Base-by-base conservation (phyloP, 2,329 filamentous ascomycete genomes). In the Colletotrichum tofieldiae region DNA sequence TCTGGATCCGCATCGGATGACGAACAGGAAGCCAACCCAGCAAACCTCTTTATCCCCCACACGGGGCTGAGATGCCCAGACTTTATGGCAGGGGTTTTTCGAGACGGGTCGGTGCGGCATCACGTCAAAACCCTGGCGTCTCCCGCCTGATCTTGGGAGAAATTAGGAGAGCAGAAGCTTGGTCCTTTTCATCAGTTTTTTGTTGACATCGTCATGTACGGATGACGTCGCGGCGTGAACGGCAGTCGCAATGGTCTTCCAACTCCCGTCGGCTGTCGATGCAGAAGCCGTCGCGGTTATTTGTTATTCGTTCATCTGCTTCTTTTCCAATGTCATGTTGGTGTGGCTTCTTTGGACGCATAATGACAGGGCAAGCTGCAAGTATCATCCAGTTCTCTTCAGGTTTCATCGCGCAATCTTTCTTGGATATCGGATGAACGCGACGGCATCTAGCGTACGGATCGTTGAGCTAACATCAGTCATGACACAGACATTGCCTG, bases 321-420 rank as follows among this genome's bases (percentile, higher is more conserved):
- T 72, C 23, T 35, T 72, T 9, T 67, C 70, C 60, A 72, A 69
- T 23, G 41, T 65, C 2, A 20, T 72, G 23, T 41, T 72, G 54
- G 54, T 69, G 16, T 72, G 70, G 70, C 65, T 72, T 11, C 67
- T 62, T 32, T 72, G 70, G 70, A 70, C 39, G 39, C 70, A 72
- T 52, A 69, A 72, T 26, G 70, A 72, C 47, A 69, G 65, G 47
- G 55, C 59, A 55, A 72, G 70, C 47, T 72, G 70, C 69, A 65
- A 18, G 70, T 70, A 35, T n/a, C 16, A 32, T 2, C 52, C 7
- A 18, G 18, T 56, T 39, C 37, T 23, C 32, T 35, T 11, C 8
- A 20, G 29, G 5, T 9, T 16, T 18, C 32, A 3, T 8, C 16
- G 49, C 29, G 14, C 14, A 2, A 32, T 18, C 26, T 32, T 18